phyloP scores from a whole-genome alignment of 805 yeast species.

The Saccharomycopsis fodiens region DNA sequence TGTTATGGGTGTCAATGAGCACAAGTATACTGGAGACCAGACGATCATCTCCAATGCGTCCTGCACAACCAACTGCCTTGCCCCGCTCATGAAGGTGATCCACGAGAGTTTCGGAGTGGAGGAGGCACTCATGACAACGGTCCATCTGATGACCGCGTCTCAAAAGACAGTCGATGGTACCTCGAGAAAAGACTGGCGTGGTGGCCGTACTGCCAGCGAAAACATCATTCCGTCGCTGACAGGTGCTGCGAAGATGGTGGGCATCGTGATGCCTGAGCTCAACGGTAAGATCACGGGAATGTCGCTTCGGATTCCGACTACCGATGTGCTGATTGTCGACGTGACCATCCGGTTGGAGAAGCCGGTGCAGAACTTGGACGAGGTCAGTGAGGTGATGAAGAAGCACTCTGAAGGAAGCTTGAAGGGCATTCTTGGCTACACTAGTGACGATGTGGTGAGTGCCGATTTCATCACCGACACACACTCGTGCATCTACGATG shows the following conservation, averaged over 20 bases:
- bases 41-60: constrained; percentile 63
- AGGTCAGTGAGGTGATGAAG: constrained; percentile 52
- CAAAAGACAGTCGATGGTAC: constrained; percentile 74
- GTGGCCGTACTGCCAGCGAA: constrained; percentile 72
- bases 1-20: constrained; percentile 63
- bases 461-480: constrained; percentile 59
- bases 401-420: constrained; percentile 51
- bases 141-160: constrained; percentile 64
- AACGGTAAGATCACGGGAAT: constrained; percentile 70
- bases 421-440: constrained; percentile 61
- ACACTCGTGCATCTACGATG: constrained; percentile 61
- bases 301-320: constrained; percentile 69
- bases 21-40: constrained; percentile 48
- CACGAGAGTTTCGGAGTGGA: constrained; percentile 60
- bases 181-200: constrained; percentile 76
- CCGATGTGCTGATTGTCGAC: constrained; percentile 66
- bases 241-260: constrained; percentile 74
- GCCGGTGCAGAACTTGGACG: constrained; percentile 49
- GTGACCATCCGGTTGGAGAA: constrained; percentile 56
- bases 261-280: constrained; percentile 64
- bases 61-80: constrained; percentile 69
- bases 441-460: constrained; percentile 65
- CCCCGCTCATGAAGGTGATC: constrained; percentile 64
- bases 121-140: constrained; percentile 73
- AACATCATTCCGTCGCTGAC: constrained; percentile 71